Base-by-base conservation (phyloP, 176 grass and related monocot species). In the Eleusine indica region DNA sequence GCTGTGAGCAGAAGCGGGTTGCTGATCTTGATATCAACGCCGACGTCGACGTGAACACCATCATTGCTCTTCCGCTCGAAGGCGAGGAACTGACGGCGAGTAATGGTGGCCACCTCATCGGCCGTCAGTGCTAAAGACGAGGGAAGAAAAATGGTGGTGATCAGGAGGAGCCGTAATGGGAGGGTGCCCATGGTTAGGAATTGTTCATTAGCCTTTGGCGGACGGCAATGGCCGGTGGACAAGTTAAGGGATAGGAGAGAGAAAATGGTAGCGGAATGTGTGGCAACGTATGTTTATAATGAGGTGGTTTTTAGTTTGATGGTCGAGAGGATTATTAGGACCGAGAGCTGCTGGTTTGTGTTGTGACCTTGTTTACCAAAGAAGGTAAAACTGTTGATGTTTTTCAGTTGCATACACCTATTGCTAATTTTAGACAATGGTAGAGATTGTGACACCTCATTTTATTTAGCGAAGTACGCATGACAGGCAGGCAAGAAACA, bases 1-100 rank as follows among this genome's bases (percentile, higher is more conserved):
- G 85, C 70, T 4, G 21, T 8, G 0, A n/a, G 38, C 4, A 86
- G 85, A 0, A 38, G 25, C 1, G 85, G 85, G 70, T 86, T 86
- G 70, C 0, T 56, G 61, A 86, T 57, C 69, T 44, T 81, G 77
- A 86, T 68, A n/a, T 74, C 6, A n/a, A 80, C 62, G 35, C 9
- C 8, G 1, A 85, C 71, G 9, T 81, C 70, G 17, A 86, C 30
- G 29, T 75, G 77, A 15, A 86, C 77, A 8, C 75, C 69, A 35
- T 86, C 38, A 1, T 52, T 65, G 16, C 29, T 38, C 60, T 74
- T 46, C 6, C 13, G 32, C 69, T 65, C 43, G 0, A 46, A 32
- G 58, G 37, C 15, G 0, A 67, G 44, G 1, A 35, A 30, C 77
- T 86, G 84, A 0, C 68, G 35, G 1, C 3, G n/a, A 0, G 16